These are phyloP conservation scores for Rhodotorula babjevae DNA, from an alignment of 768 basidiomycete genomes.

Conservation along the genomic window DNA sequence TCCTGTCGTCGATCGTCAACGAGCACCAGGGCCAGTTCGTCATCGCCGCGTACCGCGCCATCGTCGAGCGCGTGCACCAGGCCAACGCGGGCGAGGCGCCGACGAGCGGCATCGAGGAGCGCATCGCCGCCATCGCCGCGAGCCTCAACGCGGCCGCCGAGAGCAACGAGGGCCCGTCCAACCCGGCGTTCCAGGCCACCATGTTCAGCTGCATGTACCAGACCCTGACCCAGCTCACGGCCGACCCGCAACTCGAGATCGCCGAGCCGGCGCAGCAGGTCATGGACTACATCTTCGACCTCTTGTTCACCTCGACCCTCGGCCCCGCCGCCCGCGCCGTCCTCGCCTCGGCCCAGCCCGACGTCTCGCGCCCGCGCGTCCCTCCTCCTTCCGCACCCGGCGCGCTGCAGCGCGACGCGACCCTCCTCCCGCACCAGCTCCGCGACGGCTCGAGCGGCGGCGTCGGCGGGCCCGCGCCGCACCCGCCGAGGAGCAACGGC, in stretches of 20 bases:
- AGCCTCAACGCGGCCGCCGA: conserved; percentile 35
- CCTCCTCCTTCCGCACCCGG: conserved; percentile 17
- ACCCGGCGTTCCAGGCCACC: conserved; percentile 46
- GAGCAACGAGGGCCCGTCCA: conserved; percentile 33
- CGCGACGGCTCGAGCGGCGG: not conserved
- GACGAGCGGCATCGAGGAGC: conserved; percentile 33
- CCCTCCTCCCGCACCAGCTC: not conserved
- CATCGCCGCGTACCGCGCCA: conserved; percentile 92
- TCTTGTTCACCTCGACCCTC: conserved; percentile 53
- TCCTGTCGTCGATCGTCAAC: conserved; percentile 86
- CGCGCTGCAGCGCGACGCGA: conserved; percentile 13
- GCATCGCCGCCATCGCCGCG: conserved; percentile 39
- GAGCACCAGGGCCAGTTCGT: conserved; percentile 97
- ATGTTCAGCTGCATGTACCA: conserved; percentile 77
- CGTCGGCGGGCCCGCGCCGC: no score
- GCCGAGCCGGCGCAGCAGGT: conserved; percentile 84
- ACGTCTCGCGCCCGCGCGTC: conserved; percentile 31
- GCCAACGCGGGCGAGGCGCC: conserved; percentile 12
- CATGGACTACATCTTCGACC: conserved; percentile 84
- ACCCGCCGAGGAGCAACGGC: not conserved
- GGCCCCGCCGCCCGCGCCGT: conserved; percentile 30
- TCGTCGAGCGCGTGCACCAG: conserved; percentile 66
- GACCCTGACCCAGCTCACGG: conserved; percentile 77
- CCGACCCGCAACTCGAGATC: conserved; percentile 89
- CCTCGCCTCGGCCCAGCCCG: conserved; percentile 18